These are phyloP conservation scores for Rhizoctonia solani DNA, from an alignment of 1,284 basidiomycete genomes.

Conservation along the genomic window DNA sequence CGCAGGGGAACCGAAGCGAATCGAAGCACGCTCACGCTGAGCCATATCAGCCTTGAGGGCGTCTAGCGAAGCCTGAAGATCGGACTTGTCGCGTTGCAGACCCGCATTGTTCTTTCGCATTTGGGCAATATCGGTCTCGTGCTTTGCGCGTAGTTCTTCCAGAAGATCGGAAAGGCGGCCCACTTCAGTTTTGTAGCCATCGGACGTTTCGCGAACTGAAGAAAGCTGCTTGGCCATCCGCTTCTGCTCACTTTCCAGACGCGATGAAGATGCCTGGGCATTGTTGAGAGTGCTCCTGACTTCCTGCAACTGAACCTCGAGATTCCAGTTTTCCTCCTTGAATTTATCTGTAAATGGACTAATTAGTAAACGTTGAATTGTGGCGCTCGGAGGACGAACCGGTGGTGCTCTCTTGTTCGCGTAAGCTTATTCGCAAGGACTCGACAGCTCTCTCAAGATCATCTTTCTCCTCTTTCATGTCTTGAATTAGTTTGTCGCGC, in stretches of 20 bases:
- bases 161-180: conserved; percentile 71
- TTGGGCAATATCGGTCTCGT: conserved; percentile 91
- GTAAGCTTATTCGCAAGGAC: conserved; percentile 66
- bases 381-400: conserved; percentile 51
- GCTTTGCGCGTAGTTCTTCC: conserved; percentile 83
- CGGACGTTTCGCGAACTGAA: conserved; percentile 73
- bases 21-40: conserved; percentile 60
- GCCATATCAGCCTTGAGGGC: conserved; percentile 70
- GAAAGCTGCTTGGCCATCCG: conserved; percentile 77
- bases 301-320: conserved; percentile 91
- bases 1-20: conserved; percentile 67
- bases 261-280: conserved; percentile 65
- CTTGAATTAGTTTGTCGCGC: conserved; percentile 84
- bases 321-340: conserved; percentile 99
- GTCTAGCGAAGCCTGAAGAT: conserved; percentile 82
- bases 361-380: conserved; percentile 31
- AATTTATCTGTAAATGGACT: conserved; percentile 63
- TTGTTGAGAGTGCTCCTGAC: conserved; percentile 73
- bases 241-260: conserved; percentile 82
- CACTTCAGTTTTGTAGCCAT: conserved; percentile 84
- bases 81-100: conserved; percentile 88
- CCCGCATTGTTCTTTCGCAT: conserved; percentile 86
- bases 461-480: conserved; percentile 85
- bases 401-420: conserved; percentile 75
- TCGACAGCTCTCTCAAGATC: conserved; percentile 76